Percentiles rank a stretch among this genome's conserved stretches.
Conservation (phyloP, 23 red algal species). For the Rhodosorus marinus region DNA sequence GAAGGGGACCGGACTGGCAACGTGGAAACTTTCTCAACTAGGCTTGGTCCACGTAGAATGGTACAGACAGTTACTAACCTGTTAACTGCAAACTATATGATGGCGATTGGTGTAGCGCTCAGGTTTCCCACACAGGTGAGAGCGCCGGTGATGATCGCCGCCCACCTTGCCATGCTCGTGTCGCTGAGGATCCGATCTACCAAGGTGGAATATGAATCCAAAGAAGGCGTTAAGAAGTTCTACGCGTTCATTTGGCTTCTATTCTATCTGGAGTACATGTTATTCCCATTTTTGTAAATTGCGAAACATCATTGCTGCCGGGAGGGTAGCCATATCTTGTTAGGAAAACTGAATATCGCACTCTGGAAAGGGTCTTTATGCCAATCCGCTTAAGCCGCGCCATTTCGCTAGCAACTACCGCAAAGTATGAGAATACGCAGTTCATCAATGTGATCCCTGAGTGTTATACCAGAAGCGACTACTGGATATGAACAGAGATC, state of each 20-base stretch:
- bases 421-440: too few species aligned
- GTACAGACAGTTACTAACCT: constrained; percentile 13
- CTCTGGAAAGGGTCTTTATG: too few species aligned
- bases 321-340: too few species aligned
- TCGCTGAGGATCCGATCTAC: constrained; percentile 1
- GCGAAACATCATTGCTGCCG: too few species aligned
- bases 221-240: constrained; percentile 20
- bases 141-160: background rate
- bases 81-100: constrained; percentile 38
- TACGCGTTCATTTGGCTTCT: constrained; percentile 71
- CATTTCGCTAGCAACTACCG: too few species aligned
- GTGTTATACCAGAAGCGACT: too few species aligned
- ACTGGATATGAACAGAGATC: too few species aligned
- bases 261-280: constrained; percentile 89
- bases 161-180: constrained; percentile 39
- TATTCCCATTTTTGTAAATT: constrained; percentile 62
- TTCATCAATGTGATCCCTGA: too few species aligned
- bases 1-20: constrained; percentile 36
- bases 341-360: too few species aligned
- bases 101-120: constrained; percentile 18
- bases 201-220: background rate
- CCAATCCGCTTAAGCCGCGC: too few species aligned
- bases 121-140: constrained; percentile 12
- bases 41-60: constrained; percentile 25
- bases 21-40: constrained; percentile 50